Percentiles rank a stretch among this genome's conserved stretches.
These are phyloP conservation scores for Haberlea rhodopensis DNA, from an alignment of 257 asterid species.

Conservation along the genomic window DNA sequence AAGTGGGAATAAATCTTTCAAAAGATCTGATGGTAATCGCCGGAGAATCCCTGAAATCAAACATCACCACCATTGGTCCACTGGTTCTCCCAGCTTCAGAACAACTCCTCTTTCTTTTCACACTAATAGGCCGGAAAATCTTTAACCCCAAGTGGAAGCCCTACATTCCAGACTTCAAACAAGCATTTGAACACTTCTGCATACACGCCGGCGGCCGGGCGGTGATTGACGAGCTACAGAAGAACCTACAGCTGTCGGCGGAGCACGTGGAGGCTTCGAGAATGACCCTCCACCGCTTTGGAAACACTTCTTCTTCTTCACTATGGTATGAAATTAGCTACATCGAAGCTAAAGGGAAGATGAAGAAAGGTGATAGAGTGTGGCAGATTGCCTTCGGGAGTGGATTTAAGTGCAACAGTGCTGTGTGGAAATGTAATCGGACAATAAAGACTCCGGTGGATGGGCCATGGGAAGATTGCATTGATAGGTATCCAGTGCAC, in stretches of 20 bases:
- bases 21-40: conserved; percentile 17
- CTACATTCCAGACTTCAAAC: conserved; percentile 15
- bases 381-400: conserved; percentile 21
- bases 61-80: conserved; percentile 12
- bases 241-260: conserved; percentile 18
- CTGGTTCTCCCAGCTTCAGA: conserved; percentile 16
- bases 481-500: conserved; percentile 18
- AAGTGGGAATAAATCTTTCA: conserved; percentile 10
- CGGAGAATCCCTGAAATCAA: conserved; percentile 15
- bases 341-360: conserved; percentile 16
- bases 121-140: conserved; percentile 6
- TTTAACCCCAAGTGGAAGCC: conserved; percentile 19
- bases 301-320: conserved; percentile 12
- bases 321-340: conserved; percentile 7
- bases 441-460: neutral
- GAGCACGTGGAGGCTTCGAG: conserved; percentile 19
- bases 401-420: conserved; percentile 19
- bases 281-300: conserved; percentile 16
- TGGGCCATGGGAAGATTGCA: conserved; percentile 18
- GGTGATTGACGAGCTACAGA: conserved; percentile 20
- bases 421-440: conserved; percentile 17
- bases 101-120: conserved; percentile 11
- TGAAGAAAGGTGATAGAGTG: conserved; percentile 9
- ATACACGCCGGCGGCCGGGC: conserved; percentile 21
- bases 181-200: conserved; percentile 20